A percentile compares a stretch with the other conserved stretches of the same genome.
These are phyloP conservation scores for Zygotorulaspora florentina DNA, from an alignment of 805 yeast genomes.

Conservation along the genomic window DNA sequence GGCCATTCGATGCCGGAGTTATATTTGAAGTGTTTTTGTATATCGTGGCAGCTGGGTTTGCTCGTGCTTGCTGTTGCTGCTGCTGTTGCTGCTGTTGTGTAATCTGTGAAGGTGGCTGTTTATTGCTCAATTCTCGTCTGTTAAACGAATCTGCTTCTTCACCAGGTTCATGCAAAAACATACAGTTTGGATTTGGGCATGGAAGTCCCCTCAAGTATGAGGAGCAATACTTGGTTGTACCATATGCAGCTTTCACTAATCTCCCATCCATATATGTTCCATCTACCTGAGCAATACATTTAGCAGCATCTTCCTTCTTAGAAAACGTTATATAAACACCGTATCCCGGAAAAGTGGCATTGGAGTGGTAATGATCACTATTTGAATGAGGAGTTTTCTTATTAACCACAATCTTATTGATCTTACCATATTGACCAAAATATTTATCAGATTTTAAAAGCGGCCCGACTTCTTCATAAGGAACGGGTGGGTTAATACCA, in stretches of 20 bases:
- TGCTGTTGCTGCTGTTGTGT: slow-evolving; percentile 26
- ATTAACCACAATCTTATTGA: slow-evolving; percentile 88
- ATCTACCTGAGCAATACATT: slow-evolving; percentile 85
- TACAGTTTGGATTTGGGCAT: slow-evolving; percentile 97
- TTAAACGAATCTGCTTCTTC: slow-evolving; percentile 98
- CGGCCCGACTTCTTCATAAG: slow-evolving; percentile 80
- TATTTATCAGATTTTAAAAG: slow-evolving; percentile 84
- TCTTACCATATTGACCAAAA: slow-evolving; percentile 98
- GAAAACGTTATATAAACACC: slow-evolving; percentile 96
- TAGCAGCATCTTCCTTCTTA: slow-evolving; percentile 89
- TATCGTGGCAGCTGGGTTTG: slow-evolving; percentile 8
- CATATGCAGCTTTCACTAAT: slow-evolving; percentile 89
- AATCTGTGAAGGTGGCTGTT: slow-evolving; percentile 32
- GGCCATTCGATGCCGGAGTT: slow-evolving; percentile 9
- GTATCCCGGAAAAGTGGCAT: slow-evolving; percentile 56
- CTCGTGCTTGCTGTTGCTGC: slow-evolving; percentile 4
- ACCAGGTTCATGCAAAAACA: slow-evolving; percentile 98
- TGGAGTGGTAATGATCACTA: slow-evolving; percentile 27
- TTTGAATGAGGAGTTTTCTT: slow-evolving; percentile 50
- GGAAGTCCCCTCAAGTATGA: slow-evolving; percentile 90
- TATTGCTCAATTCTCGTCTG: slow-evolving; percentile 44
- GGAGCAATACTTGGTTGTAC: slow-evolving; percentile 98
- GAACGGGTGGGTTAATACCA: slow-evolving; percentile 72
- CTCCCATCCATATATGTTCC: slow-evolving; percentile 93
- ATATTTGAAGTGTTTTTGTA: slow-evolving; percentile 15